A percentile compares a stretch with the other conserved stretches of the same genome.
Conservation (phyloP, 78 protist genomes). For the Dictyostelium discoideum region dicty_2.7 NC_007089.4:777501-778000, state of each 20-base stretch:
- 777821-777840: slow-evolving; percentile 71
- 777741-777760: slow-evolving; percentile 93
- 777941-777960: slow-evolving; percentile 75
- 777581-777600: slow-evolving; percentile 92
- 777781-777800: slow-evolving; percentile 93
- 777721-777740: slow-evolving; percentile 88
- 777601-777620: slow-evolving; percentile 89
- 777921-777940: slow-evolving; percentile 79
- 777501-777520: slow-evolving; percentile 16
- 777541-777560: slow-evolving; percentile 94
- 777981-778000: slow-evolving; percentile 86
- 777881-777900: slow-evolving; percentile 90
- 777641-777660: slow-evolving; percentile 29
- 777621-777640: slow-evolving; percentile 87
- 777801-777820: slow-evolving; percentile 73
- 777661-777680: slow-evolving; percentile 65
- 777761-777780: slow-evolving; percentile 94
- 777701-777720: slow-evolving; percentile 92
- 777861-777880: slow-evolving; percentile 92
- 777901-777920: slow-evolving; percentile 89
- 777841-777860: slow-evolving; percentile 86
- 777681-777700: slow-evolving; percentile 90
- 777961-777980: slow-evolving; percentile 90
- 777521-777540: slow-evolving; percentile 95
- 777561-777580: slow-evolving; percentile 98